A percentile compares a stretch with the other conserved stretches of the same genome.
Evolutionary conservation across 1,284 basidiomycete species (phyloP).

Genomic region (Neonothopanus nambi): DNA sequence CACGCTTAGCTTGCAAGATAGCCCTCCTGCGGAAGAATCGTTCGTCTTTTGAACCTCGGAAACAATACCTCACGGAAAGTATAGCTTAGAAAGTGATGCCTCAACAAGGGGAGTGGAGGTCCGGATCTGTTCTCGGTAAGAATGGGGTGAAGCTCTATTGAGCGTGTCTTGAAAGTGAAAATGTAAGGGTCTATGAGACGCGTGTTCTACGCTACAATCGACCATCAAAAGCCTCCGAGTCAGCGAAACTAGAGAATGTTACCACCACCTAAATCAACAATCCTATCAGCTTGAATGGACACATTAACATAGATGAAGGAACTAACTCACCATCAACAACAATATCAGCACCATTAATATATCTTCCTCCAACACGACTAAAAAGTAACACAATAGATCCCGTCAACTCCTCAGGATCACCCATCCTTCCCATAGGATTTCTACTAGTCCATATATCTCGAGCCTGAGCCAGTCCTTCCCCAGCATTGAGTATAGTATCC

Average conservation of each 20-base stretch:
- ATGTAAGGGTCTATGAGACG: conserved; percentile 49
- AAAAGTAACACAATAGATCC: conserved; percentile 41
- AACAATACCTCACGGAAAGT: conserved; percentile 45
- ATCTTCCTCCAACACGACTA: conserved; percentile 38
- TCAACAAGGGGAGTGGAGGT: conserved; percentile 22
- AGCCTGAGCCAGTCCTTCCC: conserved; percentile 30
- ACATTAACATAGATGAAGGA: too few relatives aligned
- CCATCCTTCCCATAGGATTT: conserved; percentile 45
- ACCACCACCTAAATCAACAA: too few relatives aligned
- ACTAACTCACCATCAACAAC: conserved; percentile 38
- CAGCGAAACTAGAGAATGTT: too few relatives aligned
- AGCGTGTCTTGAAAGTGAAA: conserved; percentile 48
- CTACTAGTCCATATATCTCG: conserved; percentile 35
- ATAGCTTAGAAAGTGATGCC: conserved; percentile 33
- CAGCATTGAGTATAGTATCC: conserved; percentile 42
- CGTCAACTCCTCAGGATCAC: conserved; percentile 38
- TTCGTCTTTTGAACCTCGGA: conserved; percentile 27
- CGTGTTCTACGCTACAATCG: too few relatives aligned
- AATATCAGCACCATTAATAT: conserved; percentile 43
- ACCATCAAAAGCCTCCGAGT: too few relatives aligned
- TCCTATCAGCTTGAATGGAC: too few relatives aligned
- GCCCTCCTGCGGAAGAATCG: conserved; percentile 13
- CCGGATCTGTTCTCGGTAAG: neutral
- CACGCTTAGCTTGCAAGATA: conserved; percentile 33
- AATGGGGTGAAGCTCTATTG: conserved; percentile 48